A percentile compares a stretch with the other conserved stretches of the same genome.
Conservation (phyloP, 495 filamentous ascomycete genomes). For the Podospora anserina region DNA sequence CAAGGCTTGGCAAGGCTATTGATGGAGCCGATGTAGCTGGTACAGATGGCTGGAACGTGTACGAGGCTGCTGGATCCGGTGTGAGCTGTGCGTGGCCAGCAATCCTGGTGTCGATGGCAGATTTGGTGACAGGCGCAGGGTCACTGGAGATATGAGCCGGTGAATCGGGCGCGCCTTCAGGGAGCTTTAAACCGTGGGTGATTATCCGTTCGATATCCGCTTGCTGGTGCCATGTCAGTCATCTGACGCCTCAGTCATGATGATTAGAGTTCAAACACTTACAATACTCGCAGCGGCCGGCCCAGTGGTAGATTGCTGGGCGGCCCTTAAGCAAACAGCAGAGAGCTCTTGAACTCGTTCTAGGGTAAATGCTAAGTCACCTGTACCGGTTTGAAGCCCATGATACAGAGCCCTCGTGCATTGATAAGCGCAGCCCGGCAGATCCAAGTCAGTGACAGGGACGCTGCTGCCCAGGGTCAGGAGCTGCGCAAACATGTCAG, state of each 20-base stretch:
- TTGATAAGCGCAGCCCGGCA: conserved; percentile 49
- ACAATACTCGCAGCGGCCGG: conserved; percentile 41
- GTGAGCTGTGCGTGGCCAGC: background rate
- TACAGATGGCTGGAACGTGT: conserved; percentile 7
- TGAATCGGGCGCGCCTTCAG: conserved; percentile 9
- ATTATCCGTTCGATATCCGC: conserved; percentile 47
- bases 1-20: conserved; percentile 11
- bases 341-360: conserved; percentile 32
- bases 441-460: conserved; percentile 46
- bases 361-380: conserved; percentile 25
- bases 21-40: background rate
- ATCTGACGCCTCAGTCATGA: background rate
- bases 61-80: background rate
- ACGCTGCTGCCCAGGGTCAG: conserved; percentile 39
- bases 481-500: conserved; percentile 46
- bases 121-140: background rate
- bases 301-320: conserved; percentile 27
- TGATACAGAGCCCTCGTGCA: conserved; percentile 44
- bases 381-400: conserved; percentile 26
- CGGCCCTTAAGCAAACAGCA: conserved; percentile 29
- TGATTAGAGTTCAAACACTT: conserved; percentile 23
- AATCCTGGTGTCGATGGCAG: background rate
- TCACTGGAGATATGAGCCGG: conserved; percentile 11
- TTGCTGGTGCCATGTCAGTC: conserved; percentile 33
- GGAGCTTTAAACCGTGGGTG: conserved; percentile 31